Base-by-base conservation (phyloP, 1,284 basidiomycete genomes). In the Puccinia brachypodii region DNA sequence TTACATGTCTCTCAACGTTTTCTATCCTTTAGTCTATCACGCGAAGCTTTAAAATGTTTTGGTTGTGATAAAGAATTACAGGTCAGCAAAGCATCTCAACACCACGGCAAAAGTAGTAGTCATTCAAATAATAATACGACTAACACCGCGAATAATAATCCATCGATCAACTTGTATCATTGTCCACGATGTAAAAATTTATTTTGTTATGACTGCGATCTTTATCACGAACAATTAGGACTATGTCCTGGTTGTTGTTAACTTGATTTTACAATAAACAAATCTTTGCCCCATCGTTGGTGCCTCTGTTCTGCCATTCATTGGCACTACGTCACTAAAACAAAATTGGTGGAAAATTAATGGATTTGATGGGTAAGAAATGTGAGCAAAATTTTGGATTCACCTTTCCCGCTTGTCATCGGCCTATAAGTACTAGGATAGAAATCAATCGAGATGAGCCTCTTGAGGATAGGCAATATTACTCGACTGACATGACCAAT, bases 171-270 rank as follows among this genome's bases (percentile, higher is more conserved):
- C 33, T 36, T 66, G 50, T 82, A 87, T 87, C 86, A 83, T 33
- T 71, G 92, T 86, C 88, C 87, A 11, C 87, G 88, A 62, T 90
- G 90, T 85, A 84, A 86, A n/a, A 85, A 89, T 76, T 87, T 89
- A 83, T 90, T 93, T 84, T 93, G 92, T 85, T 88, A 89, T 28
- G 92, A 93, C 60, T 93, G 92, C 84, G 92, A 93, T 87, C 88
- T 92, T 40, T 84, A 85, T 44, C 85, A 86, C 75, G 84, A 84
- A 22, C 84, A 84, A 56, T 71, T 86, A 11, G 85, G 85, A 7
- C 84, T 85, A 60, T 86, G 85, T 82, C 85, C 85, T 4, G 85
- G 85, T 7, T 86, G 85, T 40, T 75, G 69, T 81, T 75, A 19
- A 75, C 13, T 9, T 14, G 28, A 9, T 62, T 25, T 50, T 11